Percentiles rank a stretch among this genome's conserved stretches.
phyloP scores from a whole-genome alignment of 805 yeast species.

The Candida yuanshanica region DNA sequence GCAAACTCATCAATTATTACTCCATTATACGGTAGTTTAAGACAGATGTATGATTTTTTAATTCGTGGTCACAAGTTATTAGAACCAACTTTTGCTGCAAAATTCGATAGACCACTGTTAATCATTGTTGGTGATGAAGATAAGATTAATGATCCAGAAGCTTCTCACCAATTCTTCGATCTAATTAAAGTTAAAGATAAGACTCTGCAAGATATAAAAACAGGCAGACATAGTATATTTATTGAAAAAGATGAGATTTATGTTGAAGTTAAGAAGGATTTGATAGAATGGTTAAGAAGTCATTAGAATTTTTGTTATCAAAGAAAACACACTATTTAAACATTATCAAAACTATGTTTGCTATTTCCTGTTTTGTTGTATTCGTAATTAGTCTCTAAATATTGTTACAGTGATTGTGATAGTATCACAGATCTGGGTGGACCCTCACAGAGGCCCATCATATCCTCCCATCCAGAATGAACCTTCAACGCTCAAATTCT shows the following conservation, averaged over 20 bases:
- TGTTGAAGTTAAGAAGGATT: slow-evolving; percentile 27
- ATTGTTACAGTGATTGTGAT: too few relatives aligned
- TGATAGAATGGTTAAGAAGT: slow-evolving; percentile 35
- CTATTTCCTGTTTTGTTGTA: too few relatives aligned
- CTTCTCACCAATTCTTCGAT: slow-evolving; percentile 13
- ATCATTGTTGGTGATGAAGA: slow-evolving; percentile 64
- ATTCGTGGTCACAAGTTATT: slow-evolving; percentile 51
- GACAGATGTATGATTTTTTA: slow-evolving; percentile 51
- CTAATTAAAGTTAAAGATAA: slow-evolving; percentile 15
- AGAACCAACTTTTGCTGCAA: slow-evolving; percentile 28
- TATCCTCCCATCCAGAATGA: too few relatives aligned
- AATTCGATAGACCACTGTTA: slow-evolving; percentile 40
- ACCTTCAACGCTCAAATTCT: too few relatives aligned
- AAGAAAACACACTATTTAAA: too few relatives aligned
- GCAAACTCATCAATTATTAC: slow-evolving; percentile 34
- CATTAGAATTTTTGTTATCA: too few relatives aligned
- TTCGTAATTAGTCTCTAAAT: too few relatives aligned
- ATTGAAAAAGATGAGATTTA: slow-evolving; percentile 41
- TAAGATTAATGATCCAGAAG: slow-evolving; percentile 42
- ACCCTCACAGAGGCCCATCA: too few relatives aligned
- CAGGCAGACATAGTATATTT: slow-evolving; percentile 40
- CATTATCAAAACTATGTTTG: too few relatives aligned
- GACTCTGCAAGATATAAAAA: slow-evolving; percentile 15
- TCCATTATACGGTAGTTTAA: slow-evolving; percentile 49
- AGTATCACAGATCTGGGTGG: too few relatives aligned